Base-by-base conservation (phyloP, 140 eudicot genomes). In the Senecio squalidus region DNA sequence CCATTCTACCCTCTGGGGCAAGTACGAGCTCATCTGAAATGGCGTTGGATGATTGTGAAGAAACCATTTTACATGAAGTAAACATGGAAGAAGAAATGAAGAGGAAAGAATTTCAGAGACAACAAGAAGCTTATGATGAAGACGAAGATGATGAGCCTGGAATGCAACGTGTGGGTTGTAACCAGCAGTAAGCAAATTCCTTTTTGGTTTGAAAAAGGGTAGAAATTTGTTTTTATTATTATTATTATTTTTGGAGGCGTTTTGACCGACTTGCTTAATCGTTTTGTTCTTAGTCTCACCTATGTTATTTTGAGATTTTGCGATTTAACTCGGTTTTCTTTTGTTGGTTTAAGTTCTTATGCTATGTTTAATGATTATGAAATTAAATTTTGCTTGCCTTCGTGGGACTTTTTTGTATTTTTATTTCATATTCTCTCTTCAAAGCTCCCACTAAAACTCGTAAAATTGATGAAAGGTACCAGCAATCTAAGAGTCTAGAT, bases 51-150 rank as follows among this genome's bases (percentile, higher is more conserved):
- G 82, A 76, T 10, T 64, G 80, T 18, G 84, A 82, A 78, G 90
- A 85, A 31, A 76, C 86, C 56, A 76, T 74, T 23, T 41, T 79
- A 77, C 83, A 67, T 34, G 84, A 82, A 51, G 95, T 85, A 17
- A 67, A 85, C 60, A 79, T 85, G 57, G 86, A 82, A 73, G 82
- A 85, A 50, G 90, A 85, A 65, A 78, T 67, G 76, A 76, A 71
- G 56, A 68, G 75, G 41, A 82, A 70, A 64, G 77, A 82, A 67
- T 43, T 41, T 57, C 86, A 67, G 46, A 67, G 74, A 45, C 70
- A 60, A 16, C 86, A 79, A 29, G 86, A 78, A 60, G 86, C 84
- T 46, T 78, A 78, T 28, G 86, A 75, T 60, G 86, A 81, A 22
- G 86, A 81, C 33, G 88, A 73, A 21, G 93, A 84, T 4, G 82